Evolutionary conservation across 495 filamentous ascomycete species (phyloP), one percentile per base, ranked within the genome.

Genomic region (Xylaria cubensis): DNA sequence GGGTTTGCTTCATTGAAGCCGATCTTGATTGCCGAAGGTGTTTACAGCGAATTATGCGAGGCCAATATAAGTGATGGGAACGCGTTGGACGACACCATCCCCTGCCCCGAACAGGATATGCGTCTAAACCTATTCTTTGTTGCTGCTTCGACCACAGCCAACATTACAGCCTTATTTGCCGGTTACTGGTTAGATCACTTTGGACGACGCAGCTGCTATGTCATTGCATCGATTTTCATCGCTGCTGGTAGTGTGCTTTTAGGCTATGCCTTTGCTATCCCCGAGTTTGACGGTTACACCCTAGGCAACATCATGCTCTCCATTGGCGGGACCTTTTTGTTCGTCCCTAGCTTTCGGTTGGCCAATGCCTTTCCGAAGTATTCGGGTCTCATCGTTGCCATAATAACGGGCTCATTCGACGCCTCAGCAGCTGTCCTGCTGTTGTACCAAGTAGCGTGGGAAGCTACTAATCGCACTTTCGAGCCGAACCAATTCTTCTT

Each of bases 1-100:
- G 92, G 91, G 7, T 94, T 91, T 79, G 91, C 91, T 3, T 91
- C 92, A 6, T 81, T 94, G 61, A 94, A 93, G 74, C 92, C 91
- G 0, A 85, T 93, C 2, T 77, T 93, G 39, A 84, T 93, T 39
- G 80, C 84, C 13, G 89, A 92, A 77, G 88, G 88, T 0, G 90
- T 93, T 7, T 93, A 93, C 76, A 81, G 84, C 29, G 81, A 90
- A 32, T 75, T 81, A 32, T 93, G 91, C 73, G 84, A 83, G 0
- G 71, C 79, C 5, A 75, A 86, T 12, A 85, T 85, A 71, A 70
- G 84, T 71, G 75, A 81, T 13, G 75, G 84, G 5, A 77, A 79
- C 5, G 76, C 15, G 0, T 32, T n/a, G 32, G 26, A 48, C n/a
- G 17, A 21, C 15, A 53, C 34, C 26, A 80, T 78, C 12, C 76